phyloP scores from a whole-genome alignment of 768 basidiomycete species.

The Cantharellus cinnabarinus region DNA sequence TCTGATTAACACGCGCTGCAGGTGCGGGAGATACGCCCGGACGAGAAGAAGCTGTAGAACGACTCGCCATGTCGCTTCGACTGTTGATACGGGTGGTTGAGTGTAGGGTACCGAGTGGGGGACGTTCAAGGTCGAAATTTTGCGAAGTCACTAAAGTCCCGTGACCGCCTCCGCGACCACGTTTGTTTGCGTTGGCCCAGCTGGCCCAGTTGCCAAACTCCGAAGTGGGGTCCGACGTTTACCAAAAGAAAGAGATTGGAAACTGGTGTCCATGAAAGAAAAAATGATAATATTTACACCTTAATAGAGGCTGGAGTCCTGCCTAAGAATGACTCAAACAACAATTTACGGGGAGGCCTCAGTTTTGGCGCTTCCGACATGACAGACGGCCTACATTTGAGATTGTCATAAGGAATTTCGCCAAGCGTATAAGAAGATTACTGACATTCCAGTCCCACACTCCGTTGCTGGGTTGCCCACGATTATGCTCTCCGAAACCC shows the following conservation, averaged over 20 bases:
- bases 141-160: neutral
- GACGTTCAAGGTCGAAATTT: neutral
- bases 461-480: constrained; percentile 93
- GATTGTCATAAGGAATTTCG: neutral
- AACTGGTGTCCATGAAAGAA: too few species aligned
- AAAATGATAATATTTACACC: too few species aligned
- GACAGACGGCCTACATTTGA: neutral
- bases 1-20: neutral
- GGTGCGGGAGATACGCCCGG: constrained; percentile 4
- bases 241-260: too few species aligned
- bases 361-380: neutral
- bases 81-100: neutral
- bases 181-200: neutral
- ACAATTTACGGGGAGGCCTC: neutral
- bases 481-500: constrained; percentile 98
- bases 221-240: too few species aligned
- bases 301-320: neutral
- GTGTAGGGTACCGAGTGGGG: neutral
- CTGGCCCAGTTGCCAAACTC: too few species aligned
- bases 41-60: constrained; percentile 1
- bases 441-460: constrained; percentile 86
- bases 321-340: neutral
- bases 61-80: neutral
- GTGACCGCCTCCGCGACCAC: neutral
- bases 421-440: constrained; percentile 1